These are phyloP conservation scores for Parafenestella ontariensis DNA, from an alignment of 2,329 filamentous ascomycete genomes.

Conservation along the genomic window DNA sequence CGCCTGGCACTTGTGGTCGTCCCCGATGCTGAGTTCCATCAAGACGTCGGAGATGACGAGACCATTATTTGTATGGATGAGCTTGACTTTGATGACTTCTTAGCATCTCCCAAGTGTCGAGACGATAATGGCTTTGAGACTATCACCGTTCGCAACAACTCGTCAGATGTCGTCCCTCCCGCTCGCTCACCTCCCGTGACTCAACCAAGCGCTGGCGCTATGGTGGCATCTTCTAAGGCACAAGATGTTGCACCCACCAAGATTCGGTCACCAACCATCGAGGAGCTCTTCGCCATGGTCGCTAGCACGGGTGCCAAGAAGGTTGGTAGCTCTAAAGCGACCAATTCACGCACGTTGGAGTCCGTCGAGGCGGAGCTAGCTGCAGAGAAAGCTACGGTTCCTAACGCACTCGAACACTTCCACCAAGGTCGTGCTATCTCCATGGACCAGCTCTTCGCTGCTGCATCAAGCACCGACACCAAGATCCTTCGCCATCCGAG, in stretches of 20 bases:
- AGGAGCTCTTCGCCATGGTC: not conserved
- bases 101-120: not conserved
- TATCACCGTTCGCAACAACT: too few species aligned
- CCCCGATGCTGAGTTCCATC: slow-evolving; percentile 5
- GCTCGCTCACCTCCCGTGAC: too few species aligned
- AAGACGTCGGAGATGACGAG: not conserved
- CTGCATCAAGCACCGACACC: not conserved
- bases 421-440: not conserved
- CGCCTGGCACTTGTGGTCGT: not conserved
- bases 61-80: not conserved
- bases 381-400: not conserved
- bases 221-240: not conserved
- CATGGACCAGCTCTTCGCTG: not conserved
- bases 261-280: not conserved
- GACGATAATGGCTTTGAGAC: not conserved
- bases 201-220: too few species aligned
- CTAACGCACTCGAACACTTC: not conserved
- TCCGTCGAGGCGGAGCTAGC: not conserved
- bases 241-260: not conserved
- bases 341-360: not conserved
- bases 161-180: too few species aligned
- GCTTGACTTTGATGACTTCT: not conserved
- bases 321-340: not conserved
- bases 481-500: not conserved
- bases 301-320: not conserved